Percentiles rank a stretch among this genome's conserved stretches.
These are phyloP conservation scores for Penicillium paxilli DNA, from an alignment of 495 filamentous ascomycete genomes.

Conservation along the genomic window DNA sequence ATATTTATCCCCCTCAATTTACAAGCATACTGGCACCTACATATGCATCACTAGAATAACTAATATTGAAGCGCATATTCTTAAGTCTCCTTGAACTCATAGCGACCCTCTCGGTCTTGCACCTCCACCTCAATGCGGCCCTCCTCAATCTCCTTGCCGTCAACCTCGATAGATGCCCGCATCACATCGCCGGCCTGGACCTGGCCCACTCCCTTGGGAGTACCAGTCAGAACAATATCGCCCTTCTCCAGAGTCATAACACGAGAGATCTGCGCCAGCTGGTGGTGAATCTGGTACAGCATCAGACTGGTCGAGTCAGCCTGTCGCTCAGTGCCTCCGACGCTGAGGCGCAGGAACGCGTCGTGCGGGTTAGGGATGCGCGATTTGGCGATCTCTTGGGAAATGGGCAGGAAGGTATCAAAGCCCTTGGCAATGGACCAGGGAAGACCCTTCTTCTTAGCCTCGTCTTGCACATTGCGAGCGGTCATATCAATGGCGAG, in stretches of 20 bases:
- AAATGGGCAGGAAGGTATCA: slow-evolving; percentile 92
- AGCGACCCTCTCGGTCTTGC: slow-evolving; percentile 61
- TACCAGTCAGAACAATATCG: slow-evolving; percentile 91
- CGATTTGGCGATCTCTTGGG: slow-evolving; percentile 71
- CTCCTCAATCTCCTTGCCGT: slow-evolving; percentile 83
- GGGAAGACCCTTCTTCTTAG: slow-evolving; percentile 94
- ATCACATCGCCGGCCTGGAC: slow-evolving; percentile 87
- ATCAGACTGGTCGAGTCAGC: slow-evolving; percentile 86
- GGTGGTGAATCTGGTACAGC: slow-evolving; percentile 85
- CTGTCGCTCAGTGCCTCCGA: slow-evolving; percentile 75
- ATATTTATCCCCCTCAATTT: too few species aligned
- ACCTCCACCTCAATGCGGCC: slow-evolving; percentile 82
- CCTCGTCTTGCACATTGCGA: slow-evolving; percentile 89
- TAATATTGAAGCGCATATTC: too few species aligned
- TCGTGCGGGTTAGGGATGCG: slow-evolving; percentile 84
- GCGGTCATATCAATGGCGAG: slow-evolving; percentile 93
- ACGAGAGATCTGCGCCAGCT: slow-evolving; percentile 84
- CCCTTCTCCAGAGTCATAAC: slow-evolving; percentile 94
- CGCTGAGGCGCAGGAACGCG: slow-evolving; percentile 77
- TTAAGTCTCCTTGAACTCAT: slow-evolving; percentile 49
- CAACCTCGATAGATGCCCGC: slow-evolving; percentile 77
- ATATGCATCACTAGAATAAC: too few species aligned
- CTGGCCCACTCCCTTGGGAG: slow-evolving; percentile 91
- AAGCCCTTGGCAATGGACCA: slow-evolving; percentile 97
- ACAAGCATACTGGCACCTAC: too few species aligned